Evolutionary conservation across 2,329 filamentous ascomycete species (phyloP).

Genomic region (Fusarium lateritium): DNA sequence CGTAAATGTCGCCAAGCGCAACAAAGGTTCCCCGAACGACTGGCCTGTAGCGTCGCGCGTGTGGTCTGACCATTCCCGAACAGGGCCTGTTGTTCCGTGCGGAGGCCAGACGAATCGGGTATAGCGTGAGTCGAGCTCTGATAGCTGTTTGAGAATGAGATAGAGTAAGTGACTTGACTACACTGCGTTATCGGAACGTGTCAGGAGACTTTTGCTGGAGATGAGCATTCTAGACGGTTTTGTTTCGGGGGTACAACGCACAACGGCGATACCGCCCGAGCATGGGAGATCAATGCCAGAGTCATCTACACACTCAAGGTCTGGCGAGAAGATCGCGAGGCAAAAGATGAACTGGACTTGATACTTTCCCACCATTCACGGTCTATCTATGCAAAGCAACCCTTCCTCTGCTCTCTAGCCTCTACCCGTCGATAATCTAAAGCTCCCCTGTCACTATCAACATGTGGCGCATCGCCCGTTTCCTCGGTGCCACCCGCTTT

Average conservation of each 20-base stretch:
- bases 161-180: not conserved
- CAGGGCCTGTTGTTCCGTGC: slow-evolving; percentile 3
- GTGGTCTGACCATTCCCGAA: slow-evolving; percentile 6
- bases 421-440: slow-evolving; percentile 7
- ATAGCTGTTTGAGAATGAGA: slow-evolving; percentile 4
- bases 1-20: slow-evolving; percentile 30
- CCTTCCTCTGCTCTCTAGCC: not conserved
- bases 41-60: slow-evolving; percentile 1
- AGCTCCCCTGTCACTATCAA: slow-evolving; percentile 2
- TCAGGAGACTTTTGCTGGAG: not conserved
- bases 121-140: slow-evolving; percentile 4
- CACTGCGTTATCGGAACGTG: not conserved
- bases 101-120: slow-evolving; percentile 5
- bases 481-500: slow-evolving; percentile 41
- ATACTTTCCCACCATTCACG: not conserved
- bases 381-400: slow-evolving; percentile 19
- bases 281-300: not conserved
- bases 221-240: not conserved
- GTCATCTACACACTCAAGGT: not conserved
- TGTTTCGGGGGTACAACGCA: not conserved
- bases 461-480: slow-evolving; percentile 24
- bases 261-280: not conserved
- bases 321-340: not conserved
- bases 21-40: slow-evolving; percentile 40
- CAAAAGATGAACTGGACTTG: not conserved